Evolutionary conservation across 441 rosid species (phyloP), one percentile per base, ranked within the genome.

Genomic region (Hura crepitans): DNA sequence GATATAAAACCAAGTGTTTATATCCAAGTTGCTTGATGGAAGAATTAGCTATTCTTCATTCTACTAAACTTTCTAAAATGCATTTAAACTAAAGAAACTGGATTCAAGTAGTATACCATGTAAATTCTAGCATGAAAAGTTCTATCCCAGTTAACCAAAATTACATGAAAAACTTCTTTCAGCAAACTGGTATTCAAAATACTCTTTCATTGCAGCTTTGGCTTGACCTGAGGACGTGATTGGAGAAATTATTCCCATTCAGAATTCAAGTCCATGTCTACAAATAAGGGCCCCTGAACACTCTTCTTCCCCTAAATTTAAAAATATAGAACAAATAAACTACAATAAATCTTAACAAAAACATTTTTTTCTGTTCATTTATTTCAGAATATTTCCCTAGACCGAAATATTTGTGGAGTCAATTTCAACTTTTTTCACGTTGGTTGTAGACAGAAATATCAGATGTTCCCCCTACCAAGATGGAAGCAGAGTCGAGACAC

Each of bases 401-500:
- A 2, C 39, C 30, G 49, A 30, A 6, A 1, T 9, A 37, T 30
- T n/a, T 4, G 49, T 28, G 18, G 17, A 0, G 17, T 6, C 18
- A 25, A 42, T 25, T 27, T 68, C n/a, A 28, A 43, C 33, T 37
- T 9, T 22, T 42, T 42, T 42, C 22, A 9, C n/a, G 47, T 8
- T 59, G 23, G 0, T 0, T 35, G 15, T 22, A 10, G 6, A 37
- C 50, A 37, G 28, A 47, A 45, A 6, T 11, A 28, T 11, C 15
- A 22, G 23, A 54, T 30, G 58, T 28, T 60, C 56, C 20, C 27
- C 4, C 17, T 4, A 31, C 39, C 22, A 49, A 8, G 30, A 57
- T 58, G 50, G 65, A 58, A 54, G 46, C 10, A 20, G 37, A 4
- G 2, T 45, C n/a, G 68, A 28, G 58, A 72, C 87, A 94, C 97